Evolutionary conservation across 2,329 filamentous ascomycete genomes (phyloP).

Genomic region (Colletotrichum sp.): DNA sequence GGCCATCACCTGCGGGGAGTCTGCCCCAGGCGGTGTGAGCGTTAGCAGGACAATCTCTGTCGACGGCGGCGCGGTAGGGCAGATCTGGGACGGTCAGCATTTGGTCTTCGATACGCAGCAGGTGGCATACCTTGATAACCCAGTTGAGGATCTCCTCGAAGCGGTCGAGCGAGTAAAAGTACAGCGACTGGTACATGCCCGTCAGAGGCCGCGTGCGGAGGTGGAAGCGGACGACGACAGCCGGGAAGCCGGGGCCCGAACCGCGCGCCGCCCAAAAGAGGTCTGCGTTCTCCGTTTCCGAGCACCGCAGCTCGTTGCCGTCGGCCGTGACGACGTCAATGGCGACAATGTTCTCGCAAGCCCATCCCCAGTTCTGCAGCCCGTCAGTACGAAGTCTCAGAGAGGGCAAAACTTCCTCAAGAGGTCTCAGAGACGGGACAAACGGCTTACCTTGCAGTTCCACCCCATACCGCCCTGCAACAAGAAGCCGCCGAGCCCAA

Average conservation of each 20-base stretch:
- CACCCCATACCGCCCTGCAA: constrained; percentile 64
- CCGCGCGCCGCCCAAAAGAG: constrained; percentile 63
- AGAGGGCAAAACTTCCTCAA: no score
- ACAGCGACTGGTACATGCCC: constrained; percentile 40
- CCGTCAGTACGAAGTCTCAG: background rate
- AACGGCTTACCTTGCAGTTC: constrained; percentile 52
- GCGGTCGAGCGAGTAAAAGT: constrained; percentile 49
- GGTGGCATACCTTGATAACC: constrained; percentile 42
- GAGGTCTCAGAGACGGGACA: background rate
- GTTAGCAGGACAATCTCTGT: constrained; percentile 46
- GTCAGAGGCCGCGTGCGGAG: constrained; percentile 40
- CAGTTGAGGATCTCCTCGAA: constrained; percentile 52
- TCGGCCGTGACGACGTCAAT: constrained; percentile 50
- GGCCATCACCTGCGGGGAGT: constrained; percentile 36
- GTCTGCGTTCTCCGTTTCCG: constrained; percentile 49
- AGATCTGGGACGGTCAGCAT: constrained; percentile 21
- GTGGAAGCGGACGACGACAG: constrained; percentile 55
- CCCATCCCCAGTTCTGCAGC: constrained; percentile 58
- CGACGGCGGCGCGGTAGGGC: constrained; percentile 36
- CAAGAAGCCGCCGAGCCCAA: constrained; percentile 60
- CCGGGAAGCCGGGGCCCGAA: constrained; percentile 59
- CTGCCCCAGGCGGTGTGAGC: constrained; percentile 29
- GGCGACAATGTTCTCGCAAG: constrained; percentile 55
- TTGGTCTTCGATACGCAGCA: background rate
- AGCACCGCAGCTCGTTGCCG: constrained; percentile 49